Conservation (phyloP, 768 basidiomycete genomes). For the Leccinum ochraceum region DNA sequence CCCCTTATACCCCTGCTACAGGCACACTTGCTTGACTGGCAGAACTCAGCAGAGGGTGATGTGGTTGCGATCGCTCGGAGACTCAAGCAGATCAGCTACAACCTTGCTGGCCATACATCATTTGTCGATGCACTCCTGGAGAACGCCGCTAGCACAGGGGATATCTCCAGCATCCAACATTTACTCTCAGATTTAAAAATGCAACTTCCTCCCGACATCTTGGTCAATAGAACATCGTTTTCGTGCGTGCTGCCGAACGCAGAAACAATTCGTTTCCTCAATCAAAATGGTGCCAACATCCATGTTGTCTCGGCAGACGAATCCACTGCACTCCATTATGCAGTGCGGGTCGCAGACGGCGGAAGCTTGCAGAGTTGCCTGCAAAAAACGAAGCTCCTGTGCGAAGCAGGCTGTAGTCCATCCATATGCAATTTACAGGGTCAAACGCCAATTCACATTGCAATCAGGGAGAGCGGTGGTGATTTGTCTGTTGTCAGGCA, state of each 20-base stretch:
- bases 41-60: not conserved
- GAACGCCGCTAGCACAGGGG: not conserved
- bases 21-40: not conserved
- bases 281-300: not conserved
- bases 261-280: not conserved
- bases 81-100: not conserved
- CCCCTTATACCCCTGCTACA: rapidly evolving
- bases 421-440: not conserved
- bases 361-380: not conserved
- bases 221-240: not conserved
- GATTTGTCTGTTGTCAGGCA: not conserved
- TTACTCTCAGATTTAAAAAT: not conserved
- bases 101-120: not conserved
- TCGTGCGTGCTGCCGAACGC: not conserved
- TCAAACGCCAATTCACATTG: not conserved
- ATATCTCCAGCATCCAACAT: not conserved
- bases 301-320: not conserved
- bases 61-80: not conserved
- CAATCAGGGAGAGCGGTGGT: rapidly evolving
- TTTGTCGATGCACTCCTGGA: not conserved
- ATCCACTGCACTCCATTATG: not conserved
- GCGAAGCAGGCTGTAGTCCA: not conserved
- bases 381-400: not conserved
- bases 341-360: rapidly evolving
- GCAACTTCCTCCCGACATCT: not conserved